phyloP scores from a whole-genome alignment of 2,329 filamentous ascomycete species.

The Botrytis byssoidea region DNA sequence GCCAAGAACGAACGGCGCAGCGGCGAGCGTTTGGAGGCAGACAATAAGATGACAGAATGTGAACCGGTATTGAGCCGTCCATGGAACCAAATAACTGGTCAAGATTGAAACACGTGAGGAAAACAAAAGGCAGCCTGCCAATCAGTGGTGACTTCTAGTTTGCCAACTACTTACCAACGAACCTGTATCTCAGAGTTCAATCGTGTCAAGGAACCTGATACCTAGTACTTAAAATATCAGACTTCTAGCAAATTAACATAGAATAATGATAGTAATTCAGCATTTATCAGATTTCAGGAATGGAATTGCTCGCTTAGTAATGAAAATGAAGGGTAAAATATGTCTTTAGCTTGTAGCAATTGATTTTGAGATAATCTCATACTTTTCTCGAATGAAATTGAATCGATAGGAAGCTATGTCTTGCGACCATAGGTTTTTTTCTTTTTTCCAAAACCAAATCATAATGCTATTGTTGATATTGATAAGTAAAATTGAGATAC shows the following conservation, averaged over 20 bases:
- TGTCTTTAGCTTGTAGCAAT: not conserved
- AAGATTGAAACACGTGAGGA: conserved; percentile 1
- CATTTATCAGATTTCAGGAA: not conserved
- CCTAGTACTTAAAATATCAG: not conserved
- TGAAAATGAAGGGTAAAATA: not conserved
- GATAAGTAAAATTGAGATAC: not conserved
- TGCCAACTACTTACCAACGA: not conserved
- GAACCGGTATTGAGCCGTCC: not conserved
- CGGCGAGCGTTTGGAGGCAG: not conserved
- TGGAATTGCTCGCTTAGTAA: not conserved
- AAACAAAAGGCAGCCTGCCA: not conserved
- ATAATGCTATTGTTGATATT: not conserved
- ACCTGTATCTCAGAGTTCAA: not conserved
- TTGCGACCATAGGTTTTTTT: fast-evolving
- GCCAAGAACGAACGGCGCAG: not conserved
- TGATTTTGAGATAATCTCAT: not conserved
- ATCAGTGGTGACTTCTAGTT: not conserved
- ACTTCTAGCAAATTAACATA: too few species aligned
- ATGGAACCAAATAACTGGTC: not conserved
- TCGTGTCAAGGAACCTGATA: not conserved
- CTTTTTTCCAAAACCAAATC: fast-evolving
- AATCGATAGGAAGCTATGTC: too few species aligned
- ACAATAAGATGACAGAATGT: not conserved
- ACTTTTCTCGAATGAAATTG: too few species aligned
- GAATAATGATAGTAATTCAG: not conserved